These are phyloP conservation scores for Sanguinoderma infundibulare DNA, from an alignment of 1,284 basidiomycete species.

Conservation along the genomic window DNA sequence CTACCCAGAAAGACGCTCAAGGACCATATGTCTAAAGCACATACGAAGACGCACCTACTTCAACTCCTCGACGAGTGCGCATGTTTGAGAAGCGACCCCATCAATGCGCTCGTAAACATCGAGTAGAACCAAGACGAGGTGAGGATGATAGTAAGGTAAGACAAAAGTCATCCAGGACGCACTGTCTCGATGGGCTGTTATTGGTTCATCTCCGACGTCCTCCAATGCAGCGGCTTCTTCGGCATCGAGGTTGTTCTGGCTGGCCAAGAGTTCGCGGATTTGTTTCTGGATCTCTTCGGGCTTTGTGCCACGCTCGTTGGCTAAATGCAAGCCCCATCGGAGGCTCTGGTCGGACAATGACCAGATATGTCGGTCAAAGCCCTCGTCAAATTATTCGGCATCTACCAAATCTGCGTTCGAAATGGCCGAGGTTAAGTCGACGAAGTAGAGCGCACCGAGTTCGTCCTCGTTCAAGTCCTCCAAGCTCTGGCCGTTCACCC, in stretches of 20 bases:
- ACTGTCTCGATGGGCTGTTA: slow-evolving; percentile 15
- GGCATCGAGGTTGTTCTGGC: neutral
- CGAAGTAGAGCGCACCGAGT: slow-evolving; percentile 45
- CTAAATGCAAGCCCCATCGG: slow-evolving; percentile 7
- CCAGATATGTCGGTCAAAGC: slow-evolving; percentile 10
- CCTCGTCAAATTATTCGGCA: slow-evolving; percentile 75
- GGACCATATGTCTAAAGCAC: neutral
- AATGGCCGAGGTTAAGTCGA: neutral
- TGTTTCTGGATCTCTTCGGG: slow-evolving; percentile 6
- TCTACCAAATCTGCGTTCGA: slow-evolving; percentile 44
- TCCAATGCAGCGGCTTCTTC: slow-evolving; percentile 1
- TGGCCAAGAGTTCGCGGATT: slow-evolving; percentile 4
- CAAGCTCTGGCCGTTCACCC: slow-evolving; percentile 79
- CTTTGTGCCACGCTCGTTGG: slow-evolving; percentile 4
- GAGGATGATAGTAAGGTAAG: neutral
- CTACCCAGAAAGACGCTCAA: slow-evolving; percentile 34
- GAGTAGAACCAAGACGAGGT: slow-evolving; percentile 21
- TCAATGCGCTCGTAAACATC: slow-evolving; percentile 31
- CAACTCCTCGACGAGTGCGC: slow-evolving; percentile 50
- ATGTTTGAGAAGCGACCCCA: slow-evolving; percentile 28
- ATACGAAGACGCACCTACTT: slow-evolving; percentile 46
- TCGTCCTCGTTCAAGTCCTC: slow-evolving; percentile 64
- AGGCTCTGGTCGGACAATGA: slow-evolving; percentile 7
- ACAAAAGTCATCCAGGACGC: neutral
- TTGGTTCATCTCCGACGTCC: slow-evolving; percentile 9